Conservation (phyloP, 768 basidiomycete genomes). For the Gelatoporia subvermispora region DNA sequence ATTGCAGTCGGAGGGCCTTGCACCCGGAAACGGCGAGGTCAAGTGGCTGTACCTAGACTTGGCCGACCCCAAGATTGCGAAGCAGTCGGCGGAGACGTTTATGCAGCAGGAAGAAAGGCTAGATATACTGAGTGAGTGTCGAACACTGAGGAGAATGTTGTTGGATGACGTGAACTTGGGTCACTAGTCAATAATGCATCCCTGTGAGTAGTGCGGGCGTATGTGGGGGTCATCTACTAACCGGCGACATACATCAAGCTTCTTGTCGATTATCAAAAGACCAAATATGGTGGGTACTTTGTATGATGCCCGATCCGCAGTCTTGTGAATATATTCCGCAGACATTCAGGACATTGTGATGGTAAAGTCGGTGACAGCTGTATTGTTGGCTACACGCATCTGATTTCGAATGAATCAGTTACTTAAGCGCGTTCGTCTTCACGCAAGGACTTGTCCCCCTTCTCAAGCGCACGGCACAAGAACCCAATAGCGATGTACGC, state of each 20-base stretch:
- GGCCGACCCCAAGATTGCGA: conserved; percentile 41
- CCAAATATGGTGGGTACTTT: conserved; percentile 2
- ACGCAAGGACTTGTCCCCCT: conserved; percentile 27
- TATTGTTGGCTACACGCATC: background rate
- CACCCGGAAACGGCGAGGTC: conserved; percentile 41
- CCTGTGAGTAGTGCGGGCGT: background rate
- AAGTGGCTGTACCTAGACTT: conserved; percentile 50
- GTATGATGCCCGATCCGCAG: background rate
- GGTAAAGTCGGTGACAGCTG: conserved; percentile 32
- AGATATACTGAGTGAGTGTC: conserved; percentile 46
- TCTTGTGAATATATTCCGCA: conserved; percentile 6
- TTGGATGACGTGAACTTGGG: background rate
- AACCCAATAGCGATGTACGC: conserved; percentile 27
- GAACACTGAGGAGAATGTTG: background rate
- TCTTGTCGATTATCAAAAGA: conserved; percentile 13
- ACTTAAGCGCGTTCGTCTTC: conserved; percentile 25
- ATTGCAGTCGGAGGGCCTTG: conserved; percentile 40
- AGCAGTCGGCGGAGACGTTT: conserved; percentile 44
- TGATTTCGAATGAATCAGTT: conserved; percentile 11
- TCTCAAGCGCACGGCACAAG: conserved; percentile 22
- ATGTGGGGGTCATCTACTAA: background rate
- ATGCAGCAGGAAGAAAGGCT: conserved; percentile 44
- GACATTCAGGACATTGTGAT: conserved; percentile 33
- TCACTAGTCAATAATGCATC: conserved; percentile 1
- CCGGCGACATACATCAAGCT: conserved; percentile 10